Evolutionary conservation across 371 early-diverging fungal genomes (phyloP), one percentile per base, ranked within the genome.

Genomic region (Apophysomyces ossiformis): DNA sequence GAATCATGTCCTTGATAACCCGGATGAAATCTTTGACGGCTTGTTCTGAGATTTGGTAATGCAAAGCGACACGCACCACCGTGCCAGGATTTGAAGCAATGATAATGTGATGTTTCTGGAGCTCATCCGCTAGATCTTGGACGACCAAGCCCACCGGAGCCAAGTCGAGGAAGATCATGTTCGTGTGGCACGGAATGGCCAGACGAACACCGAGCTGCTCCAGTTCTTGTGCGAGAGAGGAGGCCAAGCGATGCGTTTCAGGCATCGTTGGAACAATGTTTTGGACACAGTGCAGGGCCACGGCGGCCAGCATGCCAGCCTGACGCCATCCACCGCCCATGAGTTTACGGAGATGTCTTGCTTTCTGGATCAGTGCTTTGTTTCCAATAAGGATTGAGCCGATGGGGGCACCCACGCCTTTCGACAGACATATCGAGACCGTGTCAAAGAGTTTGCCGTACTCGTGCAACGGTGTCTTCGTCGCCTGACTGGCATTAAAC

Each of bases 281-380:
- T n/a, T 87, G 76, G 41, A 92, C 82, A 16, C 91, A 88, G 74
- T 88, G 87, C 8, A 86, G 74, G 1, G 89, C 91, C 2, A 90
- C 93, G 8, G 83, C 88, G 1, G 95, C 95, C 41, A 95, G 67
- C 2, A 83, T 65, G 5, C 95, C 95, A 1, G 91, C 89, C 73
- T 95, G 95, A n/a, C 95, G 83, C 95, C 93, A 93, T 1, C 93
- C 96, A 46, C 97, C 97, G 32, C 97, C 97, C 82, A 92, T 93
- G 68, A 93, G 61, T 70, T 95, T 93, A 39, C 97, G 83, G 65
- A 93, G 85, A 64, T 93, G 93, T 12, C 90, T 76, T 0, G 96
- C 95, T 41, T 82, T 85, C 32, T 81, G 81, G 57, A 96, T 92
- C 37, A 85, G 78, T 7, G 69, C 65, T 35, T 73, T 46, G 8